Base-by-base conservation (phyloP, 2,329 filamentous ascomycete genomes). In the Alternaria burnsii region DNA sequence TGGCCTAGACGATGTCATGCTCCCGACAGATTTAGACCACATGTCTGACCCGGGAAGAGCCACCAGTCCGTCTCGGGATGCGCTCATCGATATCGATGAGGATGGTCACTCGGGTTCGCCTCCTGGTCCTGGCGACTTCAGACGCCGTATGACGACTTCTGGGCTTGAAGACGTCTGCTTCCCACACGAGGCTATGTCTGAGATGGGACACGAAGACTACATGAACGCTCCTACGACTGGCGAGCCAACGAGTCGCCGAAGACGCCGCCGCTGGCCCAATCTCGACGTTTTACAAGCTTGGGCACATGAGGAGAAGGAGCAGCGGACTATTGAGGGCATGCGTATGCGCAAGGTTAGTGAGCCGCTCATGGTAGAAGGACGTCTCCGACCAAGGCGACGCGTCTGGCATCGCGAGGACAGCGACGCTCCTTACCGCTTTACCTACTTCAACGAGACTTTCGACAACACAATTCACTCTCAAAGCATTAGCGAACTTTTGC, bases 401-500 rank as follows among this genome's bases (percentile, higher is more conserved):
- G 87, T 87, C 14, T 99, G 94, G 94, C 94, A 93, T 76, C 87
- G 91, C 40, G 89, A 92, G 54, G 92, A 95, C 65, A 94, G 97
- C 62, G 94, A 97, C 66, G 88, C 90, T 0, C 95, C 95, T 0
- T 98, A 96, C 77, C 88, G 95, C 26, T 99, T 97, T 77, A 98
- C 95, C 0, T 99, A 99, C 78, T 99, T 99, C 84, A 98, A 98
- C 78, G 95, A 98, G 76, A 93, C 97, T 65, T 93, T 98, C 57
- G 91, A 93, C 71, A 96, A 92, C 77, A 99, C 95, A 0, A 96
- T 99, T 63, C 95, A 99, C 78, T 95, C 93, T 61, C 92, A 97
- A 78, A 95, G 91, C 0, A 97, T 99, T 58, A 97, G 93, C 3
- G 95, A 97, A 76, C 85, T 99, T 20, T 86, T 96, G 9, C 93